Conservation (phyloP, 1,139 yeast species). For the Eremothecium sinecaudum region DNA sequence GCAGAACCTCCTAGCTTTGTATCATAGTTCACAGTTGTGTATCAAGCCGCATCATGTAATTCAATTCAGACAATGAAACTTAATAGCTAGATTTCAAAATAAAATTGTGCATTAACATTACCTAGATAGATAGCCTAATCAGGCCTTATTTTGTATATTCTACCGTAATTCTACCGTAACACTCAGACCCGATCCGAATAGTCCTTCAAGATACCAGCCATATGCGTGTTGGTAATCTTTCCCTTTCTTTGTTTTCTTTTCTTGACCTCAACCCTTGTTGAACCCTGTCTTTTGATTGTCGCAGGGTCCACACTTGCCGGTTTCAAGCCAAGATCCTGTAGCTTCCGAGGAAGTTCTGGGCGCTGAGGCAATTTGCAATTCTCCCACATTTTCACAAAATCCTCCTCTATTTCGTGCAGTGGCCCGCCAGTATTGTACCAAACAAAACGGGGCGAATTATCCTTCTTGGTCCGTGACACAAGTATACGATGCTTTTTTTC, state of each 20-base stretch:
- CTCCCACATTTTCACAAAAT: conserved; percentile 75
- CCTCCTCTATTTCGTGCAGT: conserved; percentile 68
- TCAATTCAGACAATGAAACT: too few relatives aligned
- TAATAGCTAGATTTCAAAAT: too few relatives aligned
- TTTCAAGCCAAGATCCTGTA: conserved; percentile 77
- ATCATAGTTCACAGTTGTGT: not conserved
- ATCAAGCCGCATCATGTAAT: not conserved
- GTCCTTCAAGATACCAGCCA: conserved; percentile 91
- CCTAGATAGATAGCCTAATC: too few relatives aligned
- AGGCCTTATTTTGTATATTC: too few relatives aligned
- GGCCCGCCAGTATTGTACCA: conserved; percentile 84
- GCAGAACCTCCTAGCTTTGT: conserved; percentile 9
- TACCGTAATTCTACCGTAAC: too few relatives aligned
- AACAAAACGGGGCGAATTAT: conserved; percentile 76
- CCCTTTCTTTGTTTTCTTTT: conserved; percentile 90
- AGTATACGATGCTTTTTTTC: conserved; percentile 70
- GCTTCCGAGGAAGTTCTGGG: conserved; percentile 66
- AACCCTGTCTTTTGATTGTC: conserved; percentile 53
- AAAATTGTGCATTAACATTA: too few relatives aligned
- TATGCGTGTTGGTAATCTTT: conserved; percentile 89
- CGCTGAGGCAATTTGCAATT: conserved; percentile 69
- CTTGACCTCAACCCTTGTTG: conserved; percentile 40
- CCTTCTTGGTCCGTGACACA: conserved; percentile 84
- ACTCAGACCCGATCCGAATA: conserved; percentile 39
- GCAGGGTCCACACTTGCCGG: conserved; percentile 98